Percentiles rank a stretch among this genome's conserved stretches.
phyloP scores from a whole-genome alignment of 345 rosid genomes.

The Salix suchowensis region DNA sequence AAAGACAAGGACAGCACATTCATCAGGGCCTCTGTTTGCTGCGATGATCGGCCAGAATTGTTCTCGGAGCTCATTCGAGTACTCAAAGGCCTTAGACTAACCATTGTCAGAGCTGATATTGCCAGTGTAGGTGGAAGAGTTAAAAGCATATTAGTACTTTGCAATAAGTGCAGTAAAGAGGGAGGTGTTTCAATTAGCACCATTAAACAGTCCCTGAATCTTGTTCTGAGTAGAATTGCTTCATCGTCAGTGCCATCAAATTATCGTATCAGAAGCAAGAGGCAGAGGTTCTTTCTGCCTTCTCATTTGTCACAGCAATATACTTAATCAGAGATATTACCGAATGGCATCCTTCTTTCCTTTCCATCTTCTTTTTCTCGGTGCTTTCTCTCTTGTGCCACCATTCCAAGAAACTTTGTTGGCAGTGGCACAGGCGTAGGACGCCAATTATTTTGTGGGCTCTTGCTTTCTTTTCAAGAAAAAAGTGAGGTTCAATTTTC shows the following conservation, averaged over 20 bases:
- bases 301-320: constrained; percentile 16
- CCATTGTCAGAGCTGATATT: constrained; percentile 53
- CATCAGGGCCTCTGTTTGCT: constrained; percentile 67
- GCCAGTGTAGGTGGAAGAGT: constrained; percentile 70
- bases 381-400: too few relatives aligned
- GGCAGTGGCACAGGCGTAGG: neutral
- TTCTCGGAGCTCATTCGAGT: constrained; percentile 56
- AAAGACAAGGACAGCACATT: constrained; percentile 12
- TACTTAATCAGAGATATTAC: neutral
- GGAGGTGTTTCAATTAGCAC: constrained; percentile 23
- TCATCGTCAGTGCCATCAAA: constrained; percentile 41
- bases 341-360: neutral
- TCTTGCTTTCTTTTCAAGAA: too few relatives aligned
- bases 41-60: constrained; percentile 81
- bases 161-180: constrained; percentile 25
- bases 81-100: constrained; percentile 46
- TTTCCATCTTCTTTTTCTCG: neutral
- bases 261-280: constrained; percentile 69
- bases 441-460: too few relatives aligned
- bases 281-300: constrained; percentile 81
- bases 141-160: constrained; percentile 53
- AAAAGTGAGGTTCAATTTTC: too few relatives aligned
- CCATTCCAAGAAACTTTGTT: too few relatives aligned
- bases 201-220: constrained; percentile 45
- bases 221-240: constrained; percentile 42